Evolutionary conservation across 2,329 filamentous ascomycete species (phyloP).

Genomic region (Bipolaris gigantea): DNA sequence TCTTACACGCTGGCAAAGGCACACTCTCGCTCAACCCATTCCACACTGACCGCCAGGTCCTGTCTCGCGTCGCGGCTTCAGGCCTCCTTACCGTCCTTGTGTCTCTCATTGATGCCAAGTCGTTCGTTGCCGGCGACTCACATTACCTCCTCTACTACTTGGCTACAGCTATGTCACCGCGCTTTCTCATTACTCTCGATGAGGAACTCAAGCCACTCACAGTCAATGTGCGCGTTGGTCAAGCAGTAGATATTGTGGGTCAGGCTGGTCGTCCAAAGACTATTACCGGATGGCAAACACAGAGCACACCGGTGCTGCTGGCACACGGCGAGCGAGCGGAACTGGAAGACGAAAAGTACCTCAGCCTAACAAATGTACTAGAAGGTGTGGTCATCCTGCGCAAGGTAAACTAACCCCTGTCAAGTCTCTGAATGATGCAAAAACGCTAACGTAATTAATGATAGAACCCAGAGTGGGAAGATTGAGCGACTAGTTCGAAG

Average conservation of each 20-base stretch:
- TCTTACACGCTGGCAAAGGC: constrained; percentile 98
- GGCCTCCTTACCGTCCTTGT: constrained; percentile 88
- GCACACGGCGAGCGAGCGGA: constrained; percentile 95
- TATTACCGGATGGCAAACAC: constrained; percentile 98
- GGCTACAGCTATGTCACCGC: constrained; percentile 93
- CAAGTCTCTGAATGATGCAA: background rate
- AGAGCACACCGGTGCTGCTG: constrained; percentile 95
- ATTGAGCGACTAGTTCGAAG: constrained; percentile 25
- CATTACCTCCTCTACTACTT: constrained; percentile 98
- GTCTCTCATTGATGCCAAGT: constrained; percentile 92
- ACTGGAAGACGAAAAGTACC: constrained; percentile 96
- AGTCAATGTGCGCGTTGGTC: constrained; percentile 94
- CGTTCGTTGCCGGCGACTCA: constrained; percentile 69
- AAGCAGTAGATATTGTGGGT: constrained; percentile 96
- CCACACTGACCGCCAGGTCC: constrained; percentile 95
- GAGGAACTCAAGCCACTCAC: constrained; percentile 91
- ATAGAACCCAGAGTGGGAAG: constrained; percentile 53
- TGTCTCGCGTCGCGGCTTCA: constrained; percentile 87
- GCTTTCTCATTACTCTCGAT: constrained; percentile 94
- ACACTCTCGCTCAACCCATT: constrained; percentile 97
- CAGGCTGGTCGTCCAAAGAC: constrained; percentile 98
- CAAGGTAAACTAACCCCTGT: constrained; percentile 69
- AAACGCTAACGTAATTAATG: constrained; percentile 13
- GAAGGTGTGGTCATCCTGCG: constrained; percentile 94
- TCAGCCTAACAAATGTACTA: constrained; percentile 84